phyloP scores from a whole-genome alignment of 108 stramenopile genomes.

The Poteriospumella lacustris region DNA sequence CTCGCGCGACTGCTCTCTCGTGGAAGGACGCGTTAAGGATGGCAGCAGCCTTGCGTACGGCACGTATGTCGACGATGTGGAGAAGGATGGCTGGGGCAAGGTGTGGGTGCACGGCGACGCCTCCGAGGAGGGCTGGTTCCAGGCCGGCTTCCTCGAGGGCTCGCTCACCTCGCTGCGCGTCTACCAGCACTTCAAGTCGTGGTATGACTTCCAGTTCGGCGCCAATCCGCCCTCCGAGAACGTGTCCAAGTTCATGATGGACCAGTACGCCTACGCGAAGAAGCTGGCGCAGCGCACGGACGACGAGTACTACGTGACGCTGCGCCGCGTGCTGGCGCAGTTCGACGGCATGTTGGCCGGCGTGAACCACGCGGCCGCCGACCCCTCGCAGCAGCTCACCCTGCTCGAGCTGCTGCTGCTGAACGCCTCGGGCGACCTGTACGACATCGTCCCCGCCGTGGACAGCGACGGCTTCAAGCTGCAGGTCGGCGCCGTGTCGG shows the following conservation, averaged over 20 bases:
- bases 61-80: not conserved
- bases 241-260: not conserved
- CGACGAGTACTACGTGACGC: not conserved
- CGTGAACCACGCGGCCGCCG: not conserved
- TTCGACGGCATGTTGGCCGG: conserved; percentile 32
- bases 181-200: not conserved
- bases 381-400: not conserved
- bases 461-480: not conserved
- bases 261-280: not conserved
- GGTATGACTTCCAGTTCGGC: not conserved
- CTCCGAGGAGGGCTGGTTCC: not conserved
- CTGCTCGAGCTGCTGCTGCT: conserved; percentile 25
- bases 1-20: not conserved
- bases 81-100: not conserved
- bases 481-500: not conserved
- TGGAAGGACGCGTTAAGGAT: not conserved
- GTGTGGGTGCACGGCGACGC: not conserved
- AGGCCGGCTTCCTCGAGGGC: not conserved
- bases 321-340: not conserved
- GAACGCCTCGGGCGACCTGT: conserved; percentile 32
- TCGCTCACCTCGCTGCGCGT: not conserved
- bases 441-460: conserved; percentile 27
- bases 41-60: not conserved
- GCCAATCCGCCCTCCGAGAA: not conserved
- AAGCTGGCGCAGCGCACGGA: not conserved